Base-by-base conservation (phyloP, 495 filamentous ascomycete species). In the Melanomma pulvis-pyrius region DNA sequence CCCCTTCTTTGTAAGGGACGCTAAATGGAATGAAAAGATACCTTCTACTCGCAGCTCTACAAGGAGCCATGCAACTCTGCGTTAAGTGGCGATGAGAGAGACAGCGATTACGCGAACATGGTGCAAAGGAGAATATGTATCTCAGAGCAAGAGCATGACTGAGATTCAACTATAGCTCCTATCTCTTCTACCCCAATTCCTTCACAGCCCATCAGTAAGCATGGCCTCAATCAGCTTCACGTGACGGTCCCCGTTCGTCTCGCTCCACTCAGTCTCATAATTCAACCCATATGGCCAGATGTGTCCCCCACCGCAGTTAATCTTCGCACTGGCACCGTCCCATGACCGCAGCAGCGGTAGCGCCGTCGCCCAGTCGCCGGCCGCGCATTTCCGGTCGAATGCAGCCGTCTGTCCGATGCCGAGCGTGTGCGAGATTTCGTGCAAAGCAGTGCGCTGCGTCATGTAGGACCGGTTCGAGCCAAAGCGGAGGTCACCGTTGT, bases 191-290 rank as follows among this genome's bases (percentile, higher is more conserved):
- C 21, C 22, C 29, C 12, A 7, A 29, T 29, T 6, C 24, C 6
- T 47, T 47, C 22, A 67, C 56, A 67, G 57, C 24, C 65, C 65
- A 68, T 63, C 65, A 21, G 19, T 61, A 36, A 68, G 17, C 65
- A 68, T 68, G 51, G 65, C 65, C 25, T 63, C 21, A 13, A 63
- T 59, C 36, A 68, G 71, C 57, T 44, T 70, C 66, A 81, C 75
- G 49, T 67, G 63, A n/a, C 63, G 44, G 3, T 67, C 48, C 21
- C 32, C 63, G 55, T 67, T 67, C 63, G 56, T 61, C 56, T 53
- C 50, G 55, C 63, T 67, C 63, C 63, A 67, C 49, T 67, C 63
- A 12, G 47, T 67, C 57, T 67, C 63, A 29, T 67, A 67, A 49
- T 67, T 67, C 48, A 67, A 60, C n/a, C 63, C 63, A 61, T 67